These are phyloP conservation scores for Cladophialophora bantiana DNA, from an alignment of 2,329 filamentous ascomycete species.

Conservation along the genomic window DNA sequence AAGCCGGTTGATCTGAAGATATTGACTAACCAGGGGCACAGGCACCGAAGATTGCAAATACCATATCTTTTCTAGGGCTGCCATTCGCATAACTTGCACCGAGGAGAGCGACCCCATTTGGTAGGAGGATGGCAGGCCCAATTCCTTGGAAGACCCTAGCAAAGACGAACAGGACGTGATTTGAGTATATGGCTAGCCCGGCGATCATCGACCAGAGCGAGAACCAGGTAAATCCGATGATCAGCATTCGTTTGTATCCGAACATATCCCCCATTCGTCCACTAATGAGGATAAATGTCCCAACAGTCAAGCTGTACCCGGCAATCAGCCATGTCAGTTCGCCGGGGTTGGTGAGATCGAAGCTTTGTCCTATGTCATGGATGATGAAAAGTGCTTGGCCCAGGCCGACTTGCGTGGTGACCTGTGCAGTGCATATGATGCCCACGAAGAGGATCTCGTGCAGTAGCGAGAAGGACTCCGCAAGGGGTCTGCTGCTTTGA, in stretches of 20 bases:
- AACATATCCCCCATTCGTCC: conserved; percentile 50
- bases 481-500: conserved; percentile 3
- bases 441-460: conserved; percentile 46
- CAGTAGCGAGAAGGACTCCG: conserved; percentile 17
- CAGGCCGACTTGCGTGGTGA: conserved; percentile 58
- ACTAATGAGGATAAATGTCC: conserved; percentile 50
- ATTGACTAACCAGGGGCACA: conserved; percentile 50
- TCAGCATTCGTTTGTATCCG: conserved; percentile 47
- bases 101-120: conserved; percentile 69
- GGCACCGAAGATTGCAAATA: conserved; percentile 62
- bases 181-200: conserved; percentile 47
- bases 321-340: conserved; percentile 65
- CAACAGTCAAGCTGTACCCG: conserved; percentile 60
- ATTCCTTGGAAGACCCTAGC: conserved; percentile 62
- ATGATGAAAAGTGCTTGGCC: conserved; percentile 59
- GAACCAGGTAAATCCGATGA: conserved; percentile 49
- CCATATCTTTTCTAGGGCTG: conserved; percentile 62
- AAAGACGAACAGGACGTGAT: conserved; percentile 60
- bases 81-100: conserved; percentile 65
- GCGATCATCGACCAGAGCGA: conserved; percentile 48
- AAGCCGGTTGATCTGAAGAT: background rate
- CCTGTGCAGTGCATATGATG: conserved; percentile 48
- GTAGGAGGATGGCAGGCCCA: conserved; percentile 68
- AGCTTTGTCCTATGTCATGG: conserved; percentile 56
- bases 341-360: conserved; percentile 52